Base-by-base conservation (phyloP, 2,329 filamentous ascomycete genomes). In the Aureobasidium uvarum region DNA sequence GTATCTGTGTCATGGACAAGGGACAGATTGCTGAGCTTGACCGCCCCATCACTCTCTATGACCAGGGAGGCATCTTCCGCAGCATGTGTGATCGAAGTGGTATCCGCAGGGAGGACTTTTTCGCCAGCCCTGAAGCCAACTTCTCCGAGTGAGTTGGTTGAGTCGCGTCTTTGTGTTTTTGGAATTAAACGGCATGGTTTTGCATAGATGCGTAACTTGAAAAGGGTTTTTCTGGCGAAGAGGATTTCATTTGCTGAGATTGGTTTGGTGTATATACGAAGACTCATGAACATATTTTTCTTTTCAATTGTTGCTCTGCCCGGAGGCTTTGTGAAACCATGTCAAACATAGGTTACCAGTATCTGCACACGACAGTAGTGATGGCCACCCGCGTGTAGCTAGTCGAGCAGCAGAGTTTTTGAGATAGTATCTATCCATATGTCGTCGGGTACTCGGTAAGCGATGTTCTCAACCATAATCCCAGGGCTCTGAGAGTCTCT, bases 1-100 rank as follows among this genome's bases (percentile, higher is more conserved):
- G 94, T 54, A 96, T 99, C 74, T 94, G 92, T 72, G 95, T 99
- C 71, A 96, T 99, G 93, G 94, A 98, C 72, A 84, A 88, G 51
- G 95, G 95, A 0, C 79, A 80, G 18, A 97, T 99, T 73, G 91
- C 90, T 0, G 93, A 98, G 83, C 81, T 98, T 68, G 95, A 90
- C 73, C 84, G 85, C 16, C 95, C 95, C 2, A 73, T 89, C 48
- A 82, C 80, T 50, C 79, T 99, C 67, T 98, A 89, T 83, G 84
- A 88, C 66, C 78, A 82, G 54, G 86, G 84, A 11, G 90, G 91
- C 0, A 92, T 97, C 64, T 98, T 98, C 77, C 84, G 89, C 69
- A 82, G 89, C 41, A 96, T 96, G 93, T 96, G 93, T 74, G 91
- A 96, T 51, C 82, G 90, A 58, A 93, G 90, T 72, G 91, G 91